Conservation (phyloP, 2,329 filamentous ascomycete species). For the Corynespora cassiicola region DNA sequence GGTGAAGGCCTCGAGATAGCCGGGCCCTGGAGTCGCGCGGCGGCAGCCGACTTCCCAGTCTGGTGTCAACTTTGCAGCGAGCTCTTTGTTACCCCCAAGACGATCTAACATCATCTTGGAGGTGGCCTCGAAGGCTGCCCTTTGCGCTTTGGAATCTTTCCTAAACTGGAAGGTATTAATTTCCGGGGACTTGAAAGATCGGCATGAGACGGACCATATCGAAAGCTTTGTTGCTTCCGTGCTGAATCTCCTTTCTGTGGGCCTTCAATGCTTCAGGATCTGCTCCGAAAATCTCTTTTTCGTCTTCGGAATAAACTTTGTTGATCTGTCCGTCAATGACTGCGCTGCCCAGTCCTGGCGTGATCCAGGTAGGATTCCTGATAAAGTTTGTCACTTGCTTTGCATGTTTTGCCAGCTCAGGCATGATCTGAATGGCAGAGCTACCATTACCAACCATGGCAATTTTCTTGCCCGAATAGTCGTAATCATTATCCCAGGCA, state of each 20-base stretch:
- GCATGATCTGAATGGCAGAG: slow-evolving; percentile 10
- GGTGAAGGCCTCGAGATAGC: slow-evolving; percentile 17
- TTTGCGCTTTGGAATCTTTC: slow-evolving; percentile 5
- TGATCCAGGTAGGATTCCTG: slow-evolving; percentile 6
- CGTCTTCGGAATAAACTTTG: slow-evolving; percentile 2
- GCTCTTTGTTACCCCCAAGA: slow-evolving; percentile 1
- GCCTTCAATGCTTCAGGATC: slow-evolving; percentile 1
- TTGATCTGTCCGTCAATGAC: slow-evolving; percentile 4
- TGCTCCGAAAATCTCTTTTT: slow-evolving; percentile 4
- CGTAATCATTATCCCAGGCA: slow-evolving; percentile 8
- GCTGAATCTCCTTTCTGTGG: slow-evolving; percentile 5
- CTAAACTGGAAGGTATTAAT: slow-evolving; percentile 1
- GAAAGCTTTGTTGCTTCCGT: slow-evolving; percentile 4
- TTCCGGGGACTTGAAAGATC: slow-evolving; percentile 46
- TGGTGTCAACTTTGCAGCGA: slow-evolving; percentile 8
- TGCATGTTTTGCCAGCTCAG: slow-evolving; percentile 1
- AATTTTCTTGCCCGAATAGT: slow-evolving; percentile 5
- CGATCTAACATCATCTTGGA: slow-evolving; percentile 7
- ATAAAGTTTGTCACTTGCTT: slow-evolving; percentile 2
- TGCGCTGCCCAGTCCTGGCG: slow-evolving; percentile 1
- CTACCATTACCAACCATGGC: slow-evolving; percentile 8
- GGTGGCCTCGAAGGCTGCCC: slow-evolving; percentile 4
- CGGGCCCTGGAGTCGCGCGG: slow-evolving; percentile 11
- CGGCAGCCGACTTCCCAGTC: slow-evolving; percentile 10
- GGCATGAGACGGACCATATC: slow-evolving; percentile 12